phyloP scores from a whole-genome alignment of 768 basidiomycete species.

The Gymnopilus junonius region DNA sequence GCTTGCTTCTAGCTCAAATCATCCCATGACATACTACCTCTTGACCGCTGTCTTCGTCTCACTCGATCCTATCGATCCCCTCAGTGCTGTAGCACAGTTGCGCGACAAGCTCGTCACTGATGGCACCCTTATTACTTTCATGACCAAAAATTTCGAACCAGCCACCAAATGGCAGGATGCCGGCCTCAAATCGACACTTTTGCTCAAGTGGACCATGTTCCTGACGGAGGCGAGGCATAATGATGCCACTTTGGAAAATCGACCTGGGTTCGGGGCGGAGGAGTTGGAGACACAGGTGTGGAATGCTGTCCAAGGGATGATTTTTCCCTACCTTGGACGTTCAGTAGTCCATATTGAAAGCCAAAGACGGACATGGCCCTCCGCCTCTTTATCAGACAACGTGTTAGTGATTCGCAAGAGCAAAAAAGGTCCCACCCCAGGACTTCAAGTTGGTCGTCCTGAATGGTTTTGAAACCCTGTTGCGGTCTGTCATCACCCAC shows the following conservation, averaged over 20 bases:
- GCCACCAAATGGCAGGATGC: conserved; percentile 67
- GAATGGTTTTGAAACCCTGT: conserved; percentile 67
- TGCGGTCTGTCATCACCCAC: conserved; percentile 73
- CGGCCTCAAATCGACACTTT: conserved; percentile 70
- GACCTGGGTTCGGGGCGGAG: conserved; percentile 71
- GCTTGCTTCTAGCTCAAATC: conserved; percentile 67
- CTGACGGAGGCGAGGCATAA: conserved; percentile 76
- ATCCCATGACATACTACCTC: conserved; percentile 71
- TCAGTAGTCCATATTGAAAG: conserved; percentile 61
- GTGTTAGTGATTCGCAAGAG: conserved; percentile 45
- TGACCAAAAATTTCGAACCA: conserved; percentile 61
- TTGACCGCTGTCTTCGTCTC: conserved; percentile 66
- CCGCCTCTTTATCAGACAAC: conserved; percentile 39
- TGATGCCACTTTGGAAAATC: conserved; percentile 65
- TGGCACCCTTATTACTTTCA: conserved; percentile 50
- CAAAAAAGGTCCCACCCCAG: conserved; percentile 46
- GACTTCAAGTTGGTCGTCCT: conserved; percentile 62
- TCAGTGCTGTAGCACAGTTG: conserved; percentile 43
- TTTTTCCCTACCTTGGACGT: conserved; percentile 72
- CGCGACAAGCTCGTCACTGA: conserved; percentile 55
- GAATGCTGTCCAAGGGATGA: conserved; percentile 85
- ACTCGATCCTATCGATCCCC: conserved; percentile 69
- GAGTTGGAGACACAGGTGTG: conserved; percentile 82
- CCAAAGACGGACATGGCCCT: conserved; percentile 37
- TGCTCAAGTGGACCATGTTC: conserved; percentile 91